Evolutionary conservation across 2,329 filamentous ascomycete species (phyloP), one percentile per base, ranked within the genome.

Genomic region (Alternaria postmessia): DNA sequence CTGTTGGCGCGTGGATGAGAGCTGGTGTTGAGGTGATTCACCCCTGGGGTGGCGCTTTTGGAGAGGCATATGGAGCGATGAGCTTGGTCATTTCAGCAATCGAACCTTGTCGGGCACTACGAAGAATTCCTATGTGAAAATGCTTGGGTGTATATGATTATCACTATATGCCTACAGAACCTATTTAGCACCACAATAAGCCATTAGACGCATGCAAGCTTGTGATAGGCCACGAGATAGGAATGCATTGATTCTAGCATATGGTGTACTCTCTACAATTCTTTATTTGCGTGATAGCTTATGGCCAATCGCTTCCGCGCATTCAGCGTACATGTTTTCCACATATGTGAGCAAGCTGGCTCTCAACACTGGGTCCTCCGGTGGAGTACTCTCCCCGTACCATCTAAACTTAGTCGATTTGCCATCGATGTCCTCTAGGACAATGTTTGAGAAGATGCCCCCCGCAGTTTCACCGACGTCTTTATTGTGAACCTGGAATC

Each of bases 41-140:
- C 61, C 63, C 18, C 59, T 53, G 14, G 61, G 61, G 22, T 58
- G 62, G 36, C 59, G 44, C 36, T 67, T 71, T 24, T 71, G 67
- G 34, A 71, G 44, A 56, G 67, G 67, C 68, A 71, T 71, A 20
- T 8, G 49, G 24, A 52, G 62, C 58, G 11, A 16, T 26, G n/a
- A 22, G 16, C 0, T 41, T 56, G 9, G 3, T 4, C 11, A 11
- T 7, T 4, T 1, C 0, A 18, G n/a, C n/a, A 22, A 11, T 3
- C 5, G 38, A 6, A 12, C 11, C 4, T 11, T 12, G 9, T 14
- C 11, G 2, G 14, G 4, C 9, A 1, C 9, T 41, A 1, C 38
- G 9, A 9, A 7, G 11, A 8, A 7, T 41, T 14, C 1, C 18
- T 22, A 41, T 41, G 14, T n/a, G 5, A 5, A 3, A 3, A 3